Evolutionary conservation across 257 asterid genomes (phyloP).

Genomic region (Buddleja alternifolia): DNA sequence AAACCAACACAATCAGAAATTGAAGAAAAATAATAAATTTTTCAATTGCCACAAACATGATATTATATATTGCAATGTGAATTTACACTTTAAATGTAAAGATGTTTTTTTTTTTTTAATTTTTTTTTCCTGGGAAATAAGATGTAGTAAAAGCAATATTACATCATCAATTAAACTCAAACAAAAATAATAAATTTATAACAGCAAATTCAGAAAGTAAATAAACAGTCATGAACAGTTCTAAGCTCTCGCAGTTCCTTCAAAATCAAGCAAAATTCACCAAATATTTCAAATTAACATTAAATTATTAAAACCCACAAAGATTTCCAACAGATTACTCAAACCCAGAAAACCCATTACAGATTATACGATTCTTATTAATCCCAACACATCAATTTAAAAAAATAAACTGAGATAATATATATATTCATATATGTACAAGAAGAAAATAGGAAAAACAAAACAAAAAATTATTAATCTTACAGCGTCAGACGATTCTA

Average conservation of each 20-base stretch:
- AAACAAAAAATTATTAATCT: slow-evolving; percentile 32
- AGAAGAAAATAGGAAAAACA: background rate
- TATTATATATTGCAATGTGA: background rate
- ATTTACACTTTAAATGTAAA: background rate
- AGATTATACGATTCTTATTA: background rate
- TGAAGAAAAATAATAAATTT: background rate
- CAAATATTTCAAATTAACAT: slow-evolving; percentile 8
- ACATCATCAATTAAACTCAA: slow-evolving; percentile 24
- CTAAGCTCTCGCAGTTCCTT: slow-evolving; percentile 26
- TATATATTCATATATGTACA: too few species aligned
- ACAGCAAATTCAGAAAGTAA: slow-evolving; percentile 25
- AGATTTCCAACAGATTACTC: slow-evolving; percentile 13
- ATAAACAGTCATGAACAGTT: slow-evolving; percentile 34
- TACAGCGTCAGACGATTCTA: slow-evolving; percentile 33
- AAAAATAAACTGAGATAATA: background rate
- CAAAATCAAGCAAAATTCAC: slow-evolving; percentile 38
- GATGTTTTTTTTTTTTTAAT: too few species aligned
- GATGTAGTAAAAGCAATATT: slow-evolving; percentile 16
- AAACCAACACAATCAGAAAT: slow-evolving; percentile 13
- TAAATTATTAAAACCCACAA: slow-evolving; percentile 19
- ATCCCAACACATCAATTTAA: slow-evolving; percentile 20
- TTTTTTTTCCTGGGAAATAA: background rate
- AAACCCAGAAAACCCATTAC: slow-evolving; percentile 33
- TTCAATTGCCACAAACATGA: slow-evolving; percentile 1
- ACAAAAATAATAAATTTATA: slow-evolving; percentile 4